Percentiles rank a stretch among this genome's conserved stretches.
Evolutionary conservation across 1,284 basidiomycete genomes (phyloP).

Genomic region (Vanrija humicola): DNA sequence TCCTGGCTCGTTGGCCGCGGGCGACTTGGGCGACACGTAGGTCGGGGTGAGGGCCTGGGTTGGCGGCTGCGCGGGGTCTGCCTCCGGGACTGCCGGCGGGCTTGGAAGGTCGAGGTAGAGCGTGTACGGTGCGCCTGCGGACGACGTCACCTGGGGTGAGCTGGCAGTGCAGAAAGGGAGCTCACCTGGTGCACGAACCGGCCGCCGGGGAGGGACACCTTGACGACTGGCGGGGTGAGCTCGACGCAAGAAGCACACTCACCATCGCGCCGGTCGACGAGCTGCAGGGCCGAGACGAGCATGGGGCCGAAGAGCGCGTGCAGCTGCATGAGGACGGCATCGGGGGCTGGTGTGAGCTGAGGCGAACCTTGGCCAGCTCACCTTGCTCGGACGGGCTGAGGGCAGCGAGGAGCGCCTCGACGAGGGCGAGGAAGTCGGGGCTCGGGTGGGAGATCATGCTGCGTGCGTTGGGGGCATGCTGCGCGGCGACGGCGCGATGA

Average conservation of each 20-base stretch:
- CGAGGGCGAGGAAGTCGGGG: too few species aligned
- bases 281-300: constrained; percentile 39
- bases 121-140: constrained; percentile 37
- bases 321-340: constrained; percentile 31
- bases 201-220: constrained; percentile 24
- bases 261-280: constrained; percentile 42
- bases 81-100: background rate
- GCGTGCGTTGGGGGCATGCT: too few species aligned
- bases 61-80: too few species aligned
- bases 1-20: background rate
- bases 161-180: background rate
- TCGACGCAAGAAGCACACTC: background rate
- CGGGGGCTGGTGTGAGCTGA: constrained; percentile 17
- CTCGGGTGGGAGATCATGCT: too few species aligned
- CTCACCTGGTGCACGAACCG: constrained; percentile 31
- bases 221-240: constrained; percentile 24
- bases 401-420: too few species aligned
- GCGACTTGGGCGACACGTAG: background rate
- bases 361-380: too few species aligned
- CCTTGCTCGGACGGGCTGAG: too few species aligned
- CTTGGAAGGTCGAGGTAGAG: constrained; percentile 26
- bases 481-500: too few species aligned
- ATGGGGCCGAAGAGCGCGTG: constrained; percentile 40
- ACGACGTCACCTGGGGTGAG: constrained; percentile 29
- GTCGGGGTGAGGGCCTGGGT: background rate